Conservation (phyloP, 78 protist species). For the Planoprotostelium fungivorum region DNA sequence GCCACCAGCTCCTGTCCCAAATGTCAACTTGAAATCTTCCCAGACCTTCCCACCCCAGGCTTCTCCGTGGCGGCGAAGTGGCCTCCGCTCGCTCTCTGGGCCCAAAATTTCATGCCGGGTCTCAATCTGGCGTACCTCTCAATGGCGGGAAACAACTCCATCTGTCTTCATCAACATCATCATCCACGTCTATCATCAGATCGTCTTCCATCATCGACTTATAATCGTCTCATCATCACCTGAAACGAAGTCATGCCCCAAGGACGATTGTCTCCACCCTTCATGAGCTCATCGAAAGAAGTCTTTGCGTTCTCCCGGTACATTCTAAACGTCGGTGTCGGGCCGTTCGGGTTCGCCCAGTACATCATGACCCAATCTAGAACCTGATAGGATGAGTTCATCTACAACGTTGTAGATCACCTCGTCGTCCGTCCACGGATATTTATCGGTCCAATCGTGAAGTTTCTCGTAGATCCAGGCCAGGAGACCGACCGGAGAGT, state of each 20-base stretch:
- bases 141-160: not conserved
- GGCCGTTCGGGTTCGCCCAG: not conserved
- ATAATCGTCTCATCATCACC: not conserved
- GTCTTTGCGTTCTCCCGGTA: not conserved
- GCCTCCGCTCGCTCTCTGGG: not conserved
- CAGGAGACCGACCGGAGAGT: slow-evolving; percentile 5
- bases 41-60: too few species aligned
- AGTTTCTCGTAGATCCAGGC: slow-evolving; percentile 3
- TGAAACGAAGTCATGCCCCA: not conserved
- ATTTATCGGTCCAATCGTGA: slow-evolving; percentile 8
- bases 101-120: not conserved
- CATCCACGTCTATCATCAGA: too few species aligned
- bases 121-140: not conserved
- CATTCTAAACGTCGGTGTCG: not conserved
- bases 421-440: not conserved
- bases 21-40: too few species aligned
- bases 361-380: not conserved
- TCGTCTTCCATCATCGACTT: not conserved
- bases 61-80: not conserved
- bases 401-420: too few species aligned
- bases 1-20: not conserved
- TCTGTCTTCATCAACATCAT: too few species aligned
- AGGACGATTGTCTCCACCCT: not conserved
- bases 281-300: too few species aligned
- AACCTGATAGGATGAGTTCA: not conserved